Percentiles rank a stretch among this genome's conserved stretches.
phyloP scores from a whole-genome alignment of 1,284 basidiomycete genomes.

The Malassezia pachydermatis region DNA sequence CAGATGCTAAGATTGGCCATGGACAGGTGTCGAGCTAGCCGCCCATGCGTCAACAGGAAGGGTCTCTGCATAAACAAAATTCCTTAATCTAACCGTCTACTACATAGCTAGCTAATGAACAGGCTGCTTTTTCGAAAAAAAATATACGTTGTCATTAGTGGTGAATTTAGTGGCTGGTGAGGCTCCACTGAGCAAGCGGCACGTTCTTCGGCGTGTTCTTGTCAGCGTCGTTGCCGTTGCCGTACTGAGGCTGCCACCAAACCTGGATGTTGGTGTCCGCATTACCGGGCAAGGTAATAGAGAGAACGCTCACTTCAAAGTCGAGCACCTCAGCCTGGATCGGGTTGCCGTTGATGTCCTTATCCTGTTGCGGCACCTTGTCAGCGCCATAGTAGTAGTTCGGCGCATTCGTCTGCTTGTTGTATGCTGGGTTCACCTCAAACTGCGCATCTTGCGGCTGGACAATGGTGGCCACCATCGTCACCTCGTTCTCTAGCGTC shows the following conservation, averaged over 20 bases:
- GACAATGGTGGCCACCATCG: conserved; percentile 54
- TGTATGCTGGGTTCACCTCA: conserved; percentile 17
- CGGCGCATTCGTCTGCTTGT: conserved; percentile 10
- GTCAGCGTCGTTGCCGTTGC: conserved; percentile 26
- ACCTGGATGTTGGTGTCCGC: conserved; percentile 51
- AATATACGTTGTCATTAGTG: no score
- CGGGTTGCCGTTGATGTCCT: neutral
- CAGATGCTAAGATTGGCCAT: no score
- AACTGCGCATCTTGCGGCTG: conserved; percentile 55
- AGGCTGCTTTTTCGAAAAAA: no score
- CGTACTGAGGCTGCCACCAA: conserved; percentile 47
- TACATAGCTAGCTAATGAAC: neutral
- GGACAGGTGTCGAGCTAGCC: no score
- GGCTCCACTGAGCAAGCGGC: conserved; percentile 33
- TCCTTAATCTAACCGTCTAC: no score
- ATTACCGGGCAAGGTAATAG: conserved; percentile 55
- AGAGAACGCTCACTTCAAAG: conserved; percentile 65
- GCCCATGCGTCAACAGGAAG: no score
- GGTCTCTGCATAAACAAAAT: no score
- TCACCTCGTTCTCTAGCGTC: conserved; percentile 22
- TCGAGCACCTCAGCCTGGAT: conserved; percentile 16
- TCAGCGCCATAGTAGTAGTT: conserved; percentile 52
- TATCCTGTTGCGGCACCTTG: conserved; percentile 56
- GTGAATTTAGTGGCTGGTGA: conserved; percentile 35
- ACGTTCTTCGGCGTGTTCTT: conserved; percentile 33